These are phyloP conservation scores for Monilinia fructigena DNA, from an alignment of 2,329 filamentous ascomycete genomes.

Conservation along the genomic window DNA sequence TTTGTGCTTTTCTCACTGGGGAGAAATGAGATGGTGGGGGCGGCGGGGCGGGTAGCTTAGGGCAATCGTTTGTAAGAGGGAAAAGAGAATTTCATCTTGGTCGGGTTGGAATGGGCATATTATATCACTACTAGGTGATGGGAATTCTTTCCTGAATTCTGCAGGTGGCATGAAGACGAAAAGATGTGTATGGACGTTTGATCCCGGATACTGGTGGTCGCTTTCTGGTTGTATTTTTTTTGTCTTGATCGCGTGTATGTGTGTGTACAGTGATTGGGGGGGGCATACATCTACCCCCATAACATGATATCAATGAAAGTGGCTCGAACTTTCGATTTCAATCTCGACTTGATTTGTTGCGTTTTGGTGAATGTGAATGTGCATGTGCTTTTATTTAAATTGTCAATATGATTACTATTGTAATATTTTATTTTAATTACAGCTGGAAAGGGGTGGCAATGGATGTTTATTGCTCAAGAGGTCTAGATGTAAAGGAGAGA, in stretches of 20 bases:
- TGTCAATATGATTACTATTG: no score
- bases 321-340: neutral
- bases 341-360: neutral
- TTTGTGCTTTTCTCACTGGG: neutral
- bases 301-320: neutral
- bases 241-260: neutral
- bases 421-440: no score
- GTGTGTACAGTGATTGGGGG: neutral
- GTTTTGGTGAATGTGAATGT: neutral
- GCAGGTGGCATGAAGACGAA: neutral
- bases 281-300: neutral
- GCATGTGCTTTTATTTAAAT: no score
- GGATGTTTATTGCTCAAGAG: neutral
- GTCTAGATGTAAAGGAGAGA: neutral
- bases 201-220: neutral
- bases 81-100: neutral
- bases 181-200: neutral
- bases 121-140: neutral
- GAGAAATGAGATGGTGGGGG: neutral
- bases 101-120: neutral
- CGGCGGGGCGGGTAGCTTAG: neutral
- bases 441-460: neutral
- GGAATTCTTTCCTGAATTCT: neutral
- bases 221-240: neutral
- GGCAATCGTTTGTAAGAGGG: neutral